Evolutionary conservation across 768 basidiomycete species (phyloP).

Genomic region (Mycena rosella): DNA sequence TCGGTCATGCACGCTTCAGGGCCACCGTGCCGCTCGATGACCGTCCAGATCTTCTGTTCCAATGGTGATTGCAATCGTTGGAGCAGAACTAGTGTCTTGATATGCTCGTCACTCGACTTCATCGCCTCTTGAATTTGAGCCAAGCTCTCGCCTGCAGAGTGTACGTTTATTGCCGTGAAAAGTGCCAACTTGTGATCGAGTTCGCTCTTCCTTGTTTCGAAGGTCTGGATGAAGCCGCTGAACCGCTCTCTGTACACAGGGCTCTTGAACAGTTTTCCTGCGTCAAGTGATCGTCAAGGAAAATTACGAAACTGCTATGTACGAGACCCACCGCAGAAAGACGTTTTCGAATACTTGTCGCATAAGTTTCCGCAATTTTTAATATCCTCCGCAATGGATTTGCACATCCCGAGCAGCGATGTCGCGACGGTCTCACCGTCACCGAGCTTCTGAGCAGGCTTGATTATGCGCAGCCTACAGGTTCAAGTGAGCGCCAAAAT

Average conservation of each 20-base stretch:
- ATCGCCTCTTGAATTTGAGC: background rate
- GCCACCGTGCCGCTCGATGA: background rate
- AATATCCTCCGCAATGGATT: background rate
- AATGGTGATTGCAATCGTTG: background rate
- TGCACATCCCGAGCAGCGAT: background rate
- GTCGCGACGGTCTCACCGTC: background rate
- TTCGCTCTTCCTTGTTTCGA: conserved; percentile 1
- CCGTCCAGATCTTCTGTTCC: background rate
- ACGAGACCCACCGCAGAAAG: background rate
- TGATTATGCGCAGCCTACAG: background rate
- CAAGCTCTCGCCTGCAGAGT: background rate
- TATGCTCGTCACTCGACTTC: background rate
- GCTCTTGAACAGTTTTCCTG: background rate
- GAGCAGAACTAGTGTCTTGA: background rate
- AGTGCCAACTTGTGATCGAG: conserved; percentile 6
- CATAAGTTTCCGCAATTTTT: background rate
- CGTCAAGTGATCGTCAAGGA: background rate
- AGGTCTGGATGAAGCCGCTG: background rate
- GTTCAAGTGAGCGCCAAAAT: background rate
- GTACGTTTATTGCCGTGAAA: background rate
- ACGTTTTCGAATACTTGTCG: background rate
- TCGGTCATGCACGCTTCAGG: background rate
- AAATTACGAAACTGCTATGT: background rate
- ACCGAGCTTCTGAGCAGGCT: background rate
- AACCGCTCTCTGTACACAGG: background rate